Evolutionary conservation across 1,284 basidiomycete genomes (phyloP).

Genomic region (Spongiforma sp.): DNA sequence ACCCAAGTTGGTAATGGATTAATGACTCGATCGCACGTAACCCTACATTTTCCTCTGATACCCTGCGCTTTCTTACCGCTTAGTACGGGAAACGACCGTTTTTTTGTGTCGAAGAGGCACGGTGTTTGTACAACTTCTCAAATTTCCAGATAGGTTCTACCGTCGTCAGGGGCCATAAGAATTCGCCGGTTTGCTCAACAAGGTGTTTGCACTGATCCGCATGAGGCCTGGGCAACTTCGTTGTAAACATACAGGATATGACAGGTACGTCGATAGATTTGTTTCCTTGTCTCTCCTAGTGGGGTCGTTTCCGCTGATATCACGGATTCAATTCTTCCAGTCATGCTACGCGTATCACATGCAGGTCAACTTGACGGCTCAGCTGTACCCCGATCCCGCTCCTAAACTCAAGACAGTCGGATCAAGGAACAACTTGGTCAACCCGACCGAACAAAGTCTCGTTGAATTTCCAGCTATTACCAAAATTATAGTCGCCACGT

Average conservation of each 20-base stretch:
- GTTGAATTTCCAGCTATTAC: conserved; percentile 31
- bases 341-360: conserved; percentile 24
- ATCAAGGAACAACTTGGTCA: conserved; percentile 31
- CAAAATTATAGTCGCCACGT: conserved; percentile 32
- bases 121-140: conserved; percentile 24
- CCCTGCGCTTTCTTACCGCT: conserved; percentile 24
- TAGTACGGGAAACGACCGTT: conserved; percentile 30
- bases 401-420: conserved; percentile 21
- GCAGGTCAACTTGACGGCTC: conserved; percentile 29
- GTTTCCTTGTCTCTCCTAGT: neutral
- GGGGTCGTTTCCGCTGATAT: neutral
- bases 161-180: conserved; percentile 27
- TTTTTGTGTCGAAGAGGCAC: conserved; percentile 23
- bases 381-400: conserved; percentile 28
- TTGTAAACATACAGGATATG: conserved; percentile 17
- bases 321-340: conserved; percentile 11
- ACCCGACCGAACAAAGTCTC: conserved; percentile 32
- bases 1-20: conserved; percentile 25
- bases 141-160: conserved; percentile 27
- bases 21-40: conserved; percentile 35
- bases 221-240: conserved; percentile 26
- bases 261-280: conserved; percentile 21
- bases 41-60: conserved; percentile 30
- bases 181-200: conserved; percentile 1
- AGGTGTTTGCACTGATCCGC: neutral